Evolutionary conservation across 1,284 basidiomycete species (phyloP), one percentile per base, ranked within the genome.

Genomic region (Leccinum griseonigrum): DNA sequence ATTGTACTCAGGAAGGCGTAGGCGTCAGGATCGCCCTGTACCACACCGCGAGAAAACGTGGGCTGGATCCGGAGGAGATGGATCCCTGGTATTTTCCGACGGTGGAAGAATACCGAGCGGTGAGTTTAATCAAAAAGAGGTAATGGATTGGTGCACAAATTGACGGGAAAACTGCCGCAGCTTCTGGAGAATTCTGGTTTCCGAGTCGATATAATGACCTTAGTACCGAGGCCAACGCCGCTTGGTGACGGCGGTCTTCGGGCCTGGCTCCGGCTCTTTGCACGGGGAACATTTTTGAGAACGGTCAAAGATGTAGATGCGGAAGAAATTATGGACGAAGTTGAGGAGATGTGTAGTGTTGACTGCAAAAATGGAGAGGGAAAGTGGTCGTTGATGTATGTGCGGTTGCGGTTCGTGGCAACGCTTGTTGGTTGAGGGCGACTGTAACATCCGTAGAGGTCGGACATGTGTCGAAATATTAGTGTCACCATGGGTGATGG

Each of bases 41-140:
- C 66, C 70, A 79, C 11, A 85, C 82, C 0, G 72, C 89, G 40
- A 76, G 74, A 56, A 74, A 75, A n/a, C 78, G 81, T 18, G 88
- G 88, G 0, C 74, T 85, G 55, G 80, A 93, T 69, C 84, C 90
- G 4, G 69, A 74, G 3, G 66, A 73, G 7, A 71, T 85, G 40
- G 92, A 95, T 70, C 92, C 92, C 0, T 95, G 91, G 91, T 93
- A 86, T 75, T 94, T 92, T 69, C 92, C 93, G 1, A 87, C 88
- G 0, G 78, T 79, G 4, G 79, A 82, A 46, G 84, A 89, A 63
- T 93, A 94, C 72, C 75, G 72, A 34, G 75, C 77, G 67, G 88
- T 88, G 67, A 64, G 80, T 65, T 4, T 8, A 14, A 48, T 48
- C 46, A 43, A 46, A 36, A 43, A 22, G 50, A 38, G 13, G 51